These are phyloP conservation scores for Lizonia empirigonia DNA, from an alignment of 2,329 filamentous ascomycete genomes.

Conservation along the genomic window DNA sequence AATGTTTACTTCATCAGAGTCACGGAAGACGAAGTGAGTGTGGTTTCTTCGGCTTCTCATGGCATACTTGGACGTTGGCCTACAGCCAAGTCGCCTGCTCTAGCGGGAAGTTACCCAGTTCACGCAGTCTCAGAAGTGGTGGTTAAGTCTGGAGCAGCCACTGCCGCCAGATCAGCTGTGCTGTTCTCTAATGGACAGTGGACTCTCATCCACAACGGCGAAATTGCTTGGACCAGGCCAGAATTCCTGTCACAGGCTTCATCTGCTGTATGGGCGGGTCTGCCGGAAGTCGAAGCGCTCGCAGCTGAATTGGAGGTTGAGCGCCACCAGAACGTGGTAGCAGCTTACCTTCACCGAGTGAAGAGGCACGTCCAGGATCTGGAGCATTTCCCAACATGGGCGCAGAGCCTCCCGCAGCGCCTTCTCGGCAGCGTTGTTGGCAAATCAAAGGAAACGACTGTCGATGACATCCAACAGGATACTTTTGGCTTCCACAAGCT, in stretches of 20 bases:
- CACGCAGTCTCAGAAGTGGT: slow-evolving; percentile 84
- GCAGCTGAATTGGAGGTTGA: slow-evolving; percentile 84
- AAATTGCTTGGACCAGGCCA: slow-evolving; percentile 76
- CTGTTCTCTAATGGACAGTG: slow-evolving; percentile 73
- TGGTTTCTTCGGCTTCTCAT: slow-evolving; percentile 78
- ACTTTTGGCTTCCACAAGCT: slow-evolving; percentile 89
- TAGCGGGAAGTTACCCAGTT: slow-evolving; percentile 53
- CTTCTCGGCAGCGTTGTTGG: slow-evolving; percentile 62
- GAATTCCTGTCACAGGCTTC: slow-evolving; percentile 83
- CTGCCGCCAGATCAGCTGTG: slow-evolving; percentile 78
- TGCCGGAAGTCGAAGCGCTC: slow-evolving; percentile 73
- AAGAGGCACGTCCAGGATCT: slow-evolving; percentile 82
- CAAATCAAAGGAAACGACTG: slow-evolving; percentile 64
- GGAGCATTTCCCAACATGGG: slow-evolving; percentile 73
- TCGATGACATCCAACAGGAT: slow-evolving; percentile 64
- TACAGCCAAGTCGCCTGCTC: slow-evolving; percentile 52
- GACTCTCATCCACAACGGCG: slow-evolving; percentile 82
- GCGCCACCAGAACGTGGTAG: slow-evolving; percentile 76
- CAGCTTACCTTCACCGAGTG: slow-evolving; percentile 87
- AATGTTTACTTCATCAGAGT: slow-evolving; percentile 90
- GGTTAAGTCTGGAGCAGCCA: slow-evolving; percentile 68
- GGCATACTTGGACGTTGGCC: slow-evolving; percentile 78
- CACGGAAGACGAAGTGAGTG: slow-evolving; percentile 72
- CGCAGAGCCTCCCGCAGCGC: slow-evolving; percentile 70
- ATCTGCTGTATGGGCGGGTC: slow-evolving; percentile 79